Conservation (phyloP, 2,329 filamentous ascomycete species). For the Raffaelea ambrosiae region DNA sequence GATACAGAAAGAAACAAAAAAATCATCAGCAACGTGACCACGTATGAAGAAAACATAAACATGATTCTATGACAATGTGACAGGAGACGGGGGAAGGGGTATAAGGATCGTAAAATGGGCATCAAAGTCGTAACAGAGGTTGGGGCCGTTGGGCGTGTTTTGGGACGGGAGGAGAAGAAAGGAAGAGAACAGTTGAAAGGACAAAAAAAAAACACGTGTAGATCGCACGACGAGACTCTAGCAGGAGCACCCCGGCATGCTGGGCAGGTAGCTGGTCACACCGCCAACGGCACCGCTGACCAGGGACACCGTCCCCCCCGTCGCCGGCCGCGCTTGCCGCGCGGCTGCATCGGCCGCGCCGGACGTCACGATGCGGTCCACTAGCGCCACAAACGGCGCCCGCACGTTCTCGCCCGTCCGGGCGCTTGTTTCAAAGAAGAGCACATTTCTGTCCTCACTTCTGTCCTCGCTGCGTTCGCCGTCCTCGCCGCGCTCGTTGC, state of each 20-base stretch:
- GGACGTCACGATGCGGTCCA: constrained; percentile 34
- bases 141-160: too few relatives aligned
- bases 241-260: constrained; percentile 10
- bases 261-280: constrained; percentile 8
- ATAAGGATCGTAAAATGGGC: too few relatives aligned
- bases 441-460: constrained; percentile 16
- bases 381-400: constrained; percentile 42
- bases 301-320: constrained; percentile 10
- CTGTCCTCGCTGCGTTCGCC: too few relatives aligned
- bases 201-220: too few relatives aligned
- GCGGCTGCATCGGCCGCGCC: too few relatives aligned
- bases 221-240: too few relatives aligned
- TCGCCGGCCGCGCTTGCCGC: constrained; percentile 4
- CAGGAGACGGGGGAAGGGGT: too few relatives aligned
- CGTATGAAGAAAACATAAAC: neutral
- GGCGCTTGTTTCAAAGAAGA: constrained; percentile 45
- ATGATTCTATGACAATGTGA: neutral
- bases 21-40: too few relatives aligned
- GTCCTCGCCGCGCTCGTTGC: too few relatives aligned
- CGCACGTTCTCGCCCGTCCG: constrained; percentile 44
- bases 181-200: too few relatives aligned
- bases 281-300: constrained; percentile 2
- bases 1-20: neutral
- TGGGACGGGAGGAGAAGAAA: too few relatives aligned
- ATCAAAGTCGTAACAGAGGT: too few relatives aligned